Conservation (phyloP, 495 filamentous ascomycete species). For the Aspergillus hancockii region DNA sequence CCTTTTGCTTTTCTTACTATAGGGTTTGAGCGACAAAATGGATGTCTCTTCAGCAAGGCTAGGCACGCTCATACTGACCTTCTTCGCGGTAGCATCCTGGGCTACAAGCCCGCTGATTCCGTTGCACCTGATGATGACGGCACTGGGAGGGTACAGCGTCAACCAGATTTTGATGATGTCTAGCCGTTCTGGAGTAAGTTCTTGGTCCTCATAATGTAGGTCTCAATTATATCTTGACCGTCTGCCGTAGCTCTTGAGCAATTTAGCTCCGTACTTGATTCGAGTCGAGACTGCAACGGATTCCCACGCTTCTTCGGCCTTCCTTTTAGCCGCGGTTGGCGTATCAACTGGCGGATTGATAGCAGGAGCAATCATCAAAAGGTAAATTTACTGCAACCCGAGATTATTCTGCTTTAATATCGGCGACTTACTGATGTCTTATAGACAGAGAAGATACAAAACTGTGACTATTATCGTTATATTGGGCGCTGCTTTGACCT, state of each 20-base stretch:
- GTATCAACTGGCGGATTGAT: conserved; percentile 24
- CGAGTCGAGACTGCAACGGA: conserved; percentile 23
- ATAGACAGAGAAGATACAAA: conserved; percentile 32
- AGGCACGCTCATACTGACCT: background rate
- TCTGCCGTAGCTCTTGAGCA: conserved; percentile 19
- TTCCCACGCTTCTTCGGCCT: conserved; percentile 16
- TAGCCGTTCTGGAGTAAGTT: conserved; percentile 21
- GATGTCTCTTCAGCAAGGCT: background rate
- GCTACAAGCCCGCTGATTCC: conserved; percentile 31
- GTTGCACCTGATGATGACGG: conserved; percentile 23
- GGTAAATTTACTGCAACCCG: conserved; percentile 15
- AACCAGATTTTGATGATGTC: conserved; percentile 19
- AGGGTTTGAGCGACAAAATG: background rate
- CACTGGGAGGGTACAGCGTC: conserved; percentile 20
- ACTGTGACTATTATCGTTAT: conserved; percentile 21
- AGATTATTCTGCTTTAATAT: background rate
- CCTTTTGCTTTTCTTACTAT: conserved; percentile 16
- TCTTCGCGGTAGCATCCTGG: conserved; percentile 22
- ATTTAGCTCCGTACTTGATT: conserved; percentile 28
- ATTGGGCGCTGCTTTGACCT: conserved; percentile 14
- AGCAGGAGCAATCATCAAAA: conserved; percentile 31
- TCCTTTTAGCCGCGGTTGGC: conserved; percentile 18
- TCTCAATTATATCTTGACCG: background rate
- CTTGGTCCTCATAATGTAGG: background rate
- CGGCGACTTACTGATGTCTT: background rate